Evolutionary conservation across 331 rosid species (phyloP), one percentile per base, ranked within the genome.

Genomic region (Dryas integrifolia): DNA sequence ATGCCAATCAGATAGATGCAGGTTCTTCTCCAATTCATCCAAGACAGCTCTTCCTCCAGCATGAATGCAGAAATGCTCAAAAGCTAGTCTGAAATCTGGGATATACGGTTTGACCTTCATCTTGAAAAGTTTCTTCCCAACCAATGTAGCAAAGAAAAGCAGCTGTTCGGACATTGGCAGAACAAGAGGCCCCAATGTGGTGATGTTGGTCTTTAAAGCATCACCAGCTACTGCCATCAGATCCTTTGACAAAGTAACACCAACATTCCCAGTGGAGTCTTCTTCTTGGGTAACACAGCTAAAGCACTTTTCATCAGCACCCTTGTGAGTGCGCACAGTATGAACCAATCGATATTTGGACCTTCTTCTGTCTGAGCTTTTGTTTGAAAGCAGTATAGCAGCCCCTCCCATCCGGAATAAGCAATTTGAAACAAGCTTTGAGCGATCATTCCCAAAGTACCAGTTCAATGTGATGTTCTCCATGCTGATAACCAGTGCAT

Each of bases 341-440:
- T 81, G 80, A 39, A 90, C 69, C 84, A 92, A 83, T 60, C 21
- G 85, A 81, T 92, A 92, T 67, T 92, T 92, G 70, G 98, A 92
- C 81, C 90, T 87, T 78, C 89, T 88, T 73, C 83, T 90, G 77
- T 92, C 98, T 1, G 92, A 87, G 55, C 83, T 75, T 76, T 81
- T 87, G 79, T 90, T 92, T 3, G 98, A 92, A 26, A 92, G 96
- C 59, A 92, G 79, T 59, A 92, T 85, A 0, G 96, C 97, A 9
- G 97, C 96, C 62, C 98, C 98, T 83, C 98, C 97, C 96, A 92
- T 87, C 9, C 97, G 92, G 65, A 92, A 92, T 58, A 92, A 80
- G 80, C 97, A 88, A 78, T 92, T 92, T 0, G 98, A 90, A 75
- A 92, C 96, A 26, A 92, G 97, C 86, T 92, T 92, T 14, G 98